Conservation (phyloP, 2,329 filamentous ascomycete genomes). For the Pseudocercospora macadamiae region DNA sequence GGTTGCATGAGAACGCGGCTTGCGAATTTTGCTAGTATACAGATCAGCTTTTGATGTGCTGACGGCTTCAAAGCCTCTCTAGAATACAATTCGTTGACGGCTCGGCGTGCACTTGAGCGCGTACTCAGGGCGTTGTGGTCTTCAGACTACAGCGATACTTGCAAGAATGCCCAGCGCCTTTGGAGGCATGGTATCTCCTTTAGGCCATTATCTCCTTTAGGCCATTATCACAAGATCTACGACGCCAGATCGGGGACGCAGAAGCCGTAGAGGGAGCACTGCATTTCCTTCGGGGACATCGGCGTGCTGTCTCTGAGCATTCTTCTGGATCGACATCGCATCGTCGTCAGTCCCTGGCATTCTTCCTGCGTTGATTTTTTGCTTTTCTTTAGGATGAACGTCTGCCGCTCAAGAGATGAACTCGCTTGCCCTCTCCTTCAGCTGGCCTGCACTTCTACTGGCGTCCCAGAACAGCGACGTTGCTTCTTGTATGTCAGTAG, state of each 20-base stretch:
- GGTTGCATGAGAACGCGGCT: background rate
- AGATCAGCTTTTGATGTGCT: background rate
- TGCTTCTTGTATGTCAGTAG: constrained; percentile 59
- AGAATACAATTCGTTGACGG: background rate
- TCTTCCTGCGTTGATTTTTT: background rate
- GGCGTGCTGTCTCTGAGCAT: no score
- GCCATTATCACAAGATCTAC: no score
- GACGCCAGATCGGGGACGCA: no score
- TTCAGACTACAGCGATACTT: background rate
- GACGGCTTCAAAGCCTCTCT: background rate
- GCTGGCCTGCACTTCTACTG: constrained; percentile 47
- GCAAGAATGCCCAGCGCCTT: background rate
- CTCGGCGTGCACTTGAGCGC: background rate
- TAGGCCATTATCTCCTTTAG: no score
- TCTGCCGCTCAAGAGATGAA: constrained; percentile 41
- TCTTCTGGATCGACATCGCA: no score
- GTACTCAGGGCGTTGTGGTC: background rate
- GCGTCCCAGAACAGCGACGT: constrained; percentile 53
- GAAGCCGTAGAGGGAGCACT: no score
- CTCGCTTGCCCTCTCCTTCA: constrained; percentile 35
- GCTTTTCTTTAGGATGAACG: background rate
- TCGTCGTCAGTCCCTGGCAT: no score
- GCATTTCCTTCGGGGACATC: no score
- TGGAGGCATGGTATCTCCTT: no score
- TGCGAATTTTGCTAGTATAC: background rate